phyloP scores from a whole-genome alignment of 2,329 filamentous ascomycete genomes.

The Pseudomassariella vexata region DNA sequence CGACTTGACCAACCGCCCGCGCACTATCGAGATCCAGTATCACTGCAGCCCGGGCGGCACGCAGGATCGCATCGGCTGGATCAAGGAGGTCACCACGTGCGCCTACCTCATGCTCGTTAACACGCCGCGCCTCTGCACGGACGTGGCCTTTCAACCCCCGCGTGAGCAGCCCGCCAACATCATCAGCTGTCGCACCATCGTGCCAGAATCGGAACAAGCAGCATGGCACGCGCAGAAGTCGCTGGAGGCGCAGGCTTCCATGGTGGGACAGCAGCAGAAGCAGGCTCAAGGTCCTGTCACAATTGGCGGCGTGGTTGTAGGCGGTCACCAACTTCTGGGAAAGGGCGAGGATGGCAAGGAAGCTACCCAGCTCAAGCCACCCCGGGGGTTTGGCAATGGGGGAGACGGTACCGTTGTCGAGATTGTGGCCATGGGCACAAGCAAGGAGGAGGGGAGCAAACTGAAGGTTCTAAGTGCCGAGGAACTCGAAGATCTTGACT shows the following conservation, averaged over 20 bases:
- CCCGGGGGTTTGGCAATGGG: constrained; percentile 30
- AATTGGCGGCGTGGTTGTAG: constrained; percentile 49
- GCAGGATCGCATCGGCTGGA: constrained; percentile 76
- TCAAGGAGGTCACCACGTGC: constrained; percentile 89
- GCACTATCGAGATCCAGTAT: constrained; percentile 79
- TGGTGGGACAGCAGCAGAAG: constrained; percentile 21
- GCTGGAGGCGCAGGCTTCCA: constrained; percentile 30
- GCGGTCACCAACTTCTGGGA: constrained; percentile 43
- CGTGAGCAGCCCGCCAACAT: constrained; percentile 69
- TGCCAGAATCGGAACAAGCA: constrained; percentile 46
- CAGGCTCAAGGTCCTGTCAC: constrained; percentile 24
- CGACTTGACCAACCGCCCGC: constrained; percentile 75
- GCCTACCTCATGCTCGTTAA: constrained; percentile 91
- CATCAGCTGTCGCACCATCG: constrained; percentile 70
- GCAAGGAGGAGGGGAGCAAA: constrained; percentile 55
- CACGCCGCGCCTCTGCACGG: constrained; percentile 80
- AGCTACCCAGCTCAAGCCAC: constrained; percentile 37
- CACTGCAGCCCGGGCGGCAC: constrained; percentile 71
- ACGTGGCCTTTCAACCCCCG: constrained; percentile 79
- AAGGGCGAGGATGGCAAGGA: constrained; percentile 41
- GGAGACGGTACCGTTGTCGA: constrained; percentile 28
- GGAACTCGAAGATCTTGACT: constrained; percentile 62
- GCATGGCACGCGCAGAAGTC: constrained; percentile 30
- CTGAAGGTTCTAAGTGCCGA: constrained; percentile 56
- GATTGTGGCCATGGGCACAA: constrained; percentile 38